These are phyloP conservation scores for Clavulina sp. DNA, from an alignment of 768 basidiomycete species.

Conservation along the genomic window DNA sequence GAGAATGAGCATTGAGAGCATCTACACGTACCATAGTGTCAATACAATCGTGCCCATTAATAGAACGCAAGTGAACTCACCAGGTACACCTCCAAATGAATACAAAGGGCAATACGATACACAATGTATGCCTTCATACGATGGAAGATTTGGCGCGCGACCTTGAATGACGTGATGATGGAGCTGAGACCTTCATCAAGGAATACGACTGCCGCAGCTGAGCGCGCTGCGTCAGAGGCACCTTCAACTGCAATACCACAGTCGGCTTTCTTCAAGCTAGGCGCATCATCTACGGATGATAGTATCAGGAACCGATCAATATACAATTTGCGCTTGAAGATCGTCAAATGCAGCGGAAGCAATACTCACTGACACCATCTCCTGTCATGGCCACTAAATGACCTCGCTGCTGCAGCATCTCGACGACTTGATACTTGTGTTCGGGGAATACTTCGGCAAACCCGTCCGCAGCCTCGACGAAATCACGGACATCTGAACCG, in stretches of 20 bases:
- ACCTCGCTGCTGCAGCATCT: conserved; percentile 24
- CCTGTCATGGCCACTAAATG: conserved; percentile 30
- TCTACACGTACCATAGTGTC: conserved; percentile 9
- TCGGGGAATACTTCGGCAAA: conserved; percentile 35
- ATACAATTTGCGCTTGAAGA: neutral
- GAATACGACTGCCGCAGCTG: conserved; percentile 30
- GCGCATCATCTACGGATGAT: conserved; percentile 18
- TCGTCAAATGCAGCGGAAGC: neutral
- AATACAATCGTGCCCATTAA: neutral
- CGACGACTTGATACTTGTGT: conserved; percentile 24
- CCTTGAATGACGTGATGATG: conserved; percentile 30
- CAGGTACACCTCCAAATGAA: conserved; percentile 31
- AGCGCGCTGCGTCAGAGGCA: conserved; percentile 26
- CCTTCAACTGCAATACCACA: conserved; percentile 28
- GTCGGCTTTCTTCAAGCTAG: conserved; percentile 19
- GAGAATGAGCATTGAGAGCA: conserved; percentile 27
- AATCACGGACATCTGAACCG: conserved; percentile 27
- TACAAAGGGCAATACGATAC: conserved; percentile 32
- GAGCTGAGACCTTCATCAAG: conserved; percentile 28
- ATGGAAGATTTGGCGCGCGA: conserved; percentile 33
- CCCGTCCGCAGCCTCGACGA: conserved; percentile 32
- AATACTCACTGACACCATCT: conserved; percentile 15
- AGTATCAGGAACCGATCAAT: conserved; percentile 1
- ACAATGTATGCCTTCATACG: conserved; percentile 27
- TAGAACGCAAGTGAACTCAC: conserved; percentile 7